Percentiles rank a stretch among this genome's conserved stretches.
Evolutionary conservation across 805 yeast species (phyloP).

Genomic region (Millerozyma acaciae): DNA sequence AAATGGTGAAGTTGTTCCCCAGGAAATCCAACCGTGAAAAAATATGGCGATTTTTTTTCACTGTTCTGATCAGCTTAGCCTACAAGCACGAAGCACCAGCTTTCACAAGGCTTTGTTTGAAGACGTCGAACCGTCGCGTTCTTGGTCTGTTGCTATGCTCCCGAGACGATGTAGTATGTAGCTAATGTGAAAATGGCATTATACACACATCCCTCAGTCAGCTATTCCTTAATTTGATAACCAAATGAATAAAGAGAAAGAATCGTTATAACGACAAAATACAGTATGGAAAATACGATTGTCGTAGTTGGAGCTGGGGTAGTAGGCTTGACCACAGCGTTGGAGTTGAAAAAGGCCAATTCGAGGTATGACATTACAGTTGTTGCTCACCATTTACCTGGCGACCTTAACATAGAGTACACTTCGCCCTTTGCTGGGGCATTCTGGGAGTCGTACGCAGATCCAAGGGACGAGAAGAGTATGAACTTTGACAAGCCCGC

Average conservation of each 20-base stretch:
- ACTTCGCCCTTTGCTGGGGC: conserved; percentile 74
- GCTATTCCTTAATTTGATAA: not conserved
- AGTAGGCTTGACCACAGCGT: conserved; percentile 33
- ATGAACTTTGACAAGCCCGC: conserved; percentile 46
- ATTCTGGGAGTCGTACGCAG: conserved; percentile 63
- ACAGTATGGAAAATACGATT: not conserved
- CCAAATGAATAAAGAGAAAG: not conserved
- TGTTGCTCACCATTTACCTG: conserved; percentile 45
- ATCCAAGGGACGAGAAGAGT: conserved; percentile 27
- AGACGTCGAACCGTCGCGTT: too few species aligned
- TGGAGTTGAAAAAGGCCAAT: conserved; percentile 21
- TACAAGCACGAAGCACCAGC: too few species aligned
- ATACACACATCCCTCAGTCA: too few species aligned
- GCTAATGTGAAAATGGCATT: not conserved
- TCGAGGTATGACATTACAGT: conserved; percentile 24
- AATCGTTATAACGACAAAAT: not conserved
- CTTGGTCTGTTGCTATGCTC: too few species aligned
- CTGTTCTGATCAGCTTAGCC: too few species aligned
- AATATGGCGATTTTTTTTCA: too few species aligned
- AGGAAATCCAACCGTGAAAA: too few species aligned
- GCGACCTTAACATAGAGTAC: conserved; percentile 48
- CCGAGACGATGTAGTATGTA: too few species aligned
- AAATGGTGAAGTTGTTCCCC: too few species aligned
- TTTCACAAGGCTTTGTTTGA: too few species aligned
- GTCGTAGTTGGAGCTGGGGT: conserved; percentile 34